Base-by-base conservation (phyloP, 768 basidiomycete genomes). In the Trametes cingulata region DNA sequence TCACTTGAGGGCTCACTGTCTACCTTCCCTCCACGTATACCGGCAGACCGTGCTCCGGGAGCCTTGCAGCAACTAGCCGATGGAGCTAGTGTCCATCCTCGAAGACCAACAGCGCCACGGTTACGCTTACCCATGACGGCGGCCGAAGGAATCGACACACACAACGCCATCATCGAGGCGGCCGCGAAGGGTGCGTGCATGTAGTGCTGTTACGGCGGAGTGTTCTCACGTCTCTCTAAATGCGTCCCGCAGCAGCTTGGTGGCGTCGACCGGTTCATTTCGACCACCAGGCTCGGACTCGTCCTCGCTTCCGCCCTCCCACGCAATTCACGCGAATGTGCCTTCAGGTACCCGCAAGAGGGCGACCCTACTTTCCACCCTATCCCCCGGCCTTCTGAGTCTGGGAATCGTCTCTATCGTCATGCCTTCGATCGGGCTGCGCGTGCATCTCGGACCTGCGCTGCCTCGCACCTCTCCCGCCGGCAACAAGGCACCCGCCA, bases 41-140 rank as follows among this genome's bases (percentile, higher is more conserved):
- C 25, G 24, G 56, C 25, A 20, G n/a, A 25, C 29, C 56, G 47
- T 39, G 56, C 56, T 57, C 56, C 56, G 56, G 47, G 47, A 50
- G 25, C 27, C 49, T 17, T 12, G 37, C 9, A 39, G 33, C 20
- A 33, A 54, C 52, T 43, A 27, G 19, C 52, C 39, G 12, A 10
- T 40, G 24, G 29, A 10, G 35, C 4, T 25, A 14, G 12, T 20
- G 29, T 29, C 6, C 35, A 22, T 33, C 1, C 12, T n/a, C n/a
- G 48, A 36, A 19, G 19, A 20, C 7, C 19, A 20, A 14, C 48
- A 6, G 48, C 19, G 19, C 48, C 33, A 36, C 48, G 33, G 19
- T 50, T 3, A 17, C 22, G 17, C 39, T 22, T 40, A 5, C 6
- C 39, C 39, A 40, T 40, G 3, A 19, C 35, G 50, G 35, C 50